phyloP scores from a whole-genome alignment of 768 basidiomycete genomes.

The Tylopilus balloui region DNA sequence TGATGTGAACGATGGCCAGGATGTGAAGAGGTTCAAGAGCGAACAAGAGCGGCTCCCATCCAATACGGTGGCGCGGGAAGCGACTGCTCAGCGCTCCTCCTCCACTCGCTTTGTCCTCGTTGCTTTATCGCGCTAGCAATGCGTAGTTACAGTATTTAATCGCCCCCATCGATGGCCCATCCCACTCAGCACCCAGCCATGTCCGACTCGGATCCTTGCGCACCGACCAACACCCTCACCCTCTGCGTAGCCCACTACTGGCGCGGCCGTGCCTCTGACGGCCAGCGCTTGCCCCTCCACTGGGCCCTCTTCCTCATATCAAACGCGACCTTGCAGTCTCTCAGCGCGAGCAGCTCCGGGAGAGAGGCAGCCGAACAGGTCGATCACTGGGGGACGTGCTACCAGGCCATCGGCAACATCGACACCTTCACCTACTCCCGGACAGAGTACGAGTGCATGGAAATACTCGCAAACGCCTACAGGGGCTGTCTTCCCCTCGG shows the following conservation, averaged over 20 bases:
- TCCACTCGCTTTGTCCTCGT: conserved; percentile 7
- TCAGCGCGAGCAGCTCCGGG: conserved; percentile 19
- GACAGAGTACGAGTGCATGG: conserved; percentile 28
- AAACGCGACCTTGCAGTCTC: conserved; percentile 21
- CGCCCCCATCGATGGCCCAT: not conserved
- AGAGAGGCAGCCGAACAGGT: conserved; percentile 20
- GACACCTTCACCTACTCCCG: conserved; percentile 27
- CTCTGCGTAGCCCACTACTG: conserved; percentile 31
- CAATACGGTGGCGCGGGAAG: conserved; percentile 30
- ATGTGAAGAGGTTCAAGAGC: conserved; percentile 23
- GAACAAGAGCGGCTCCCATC: not conserved
- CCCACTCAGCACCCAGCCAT: conserved; percentile 8
- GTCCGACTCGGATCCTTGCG: conserved; percentile 10
- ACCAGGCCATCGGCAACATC: conserved; percentile 28
- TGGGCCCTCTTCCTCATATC: conserved; percentile 29
- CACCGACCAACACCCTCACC: conserved; percentile 15
- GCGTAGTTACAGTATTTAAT: conserved; percentile 14
- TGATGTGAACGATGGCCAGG: conserved; percentile 24
- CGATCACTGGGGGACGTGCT: conserved; percentile 31
- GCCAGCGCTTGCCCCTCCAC: conserved; percentile 26
- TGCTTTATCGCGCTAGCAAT: conserved; percentile 15
- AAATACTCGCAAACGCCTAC: conserved; percentile 28
- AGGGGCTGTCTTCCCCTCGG: conserved; percentile 28
- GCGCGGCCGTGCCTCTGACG: conserved; percentile 21
- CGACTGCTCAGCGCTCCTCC: no score